Base-by-base conservation (phyloP, 2,329 filamentous ascomycete genomes). In the Diplodia sapinea region DNA sequence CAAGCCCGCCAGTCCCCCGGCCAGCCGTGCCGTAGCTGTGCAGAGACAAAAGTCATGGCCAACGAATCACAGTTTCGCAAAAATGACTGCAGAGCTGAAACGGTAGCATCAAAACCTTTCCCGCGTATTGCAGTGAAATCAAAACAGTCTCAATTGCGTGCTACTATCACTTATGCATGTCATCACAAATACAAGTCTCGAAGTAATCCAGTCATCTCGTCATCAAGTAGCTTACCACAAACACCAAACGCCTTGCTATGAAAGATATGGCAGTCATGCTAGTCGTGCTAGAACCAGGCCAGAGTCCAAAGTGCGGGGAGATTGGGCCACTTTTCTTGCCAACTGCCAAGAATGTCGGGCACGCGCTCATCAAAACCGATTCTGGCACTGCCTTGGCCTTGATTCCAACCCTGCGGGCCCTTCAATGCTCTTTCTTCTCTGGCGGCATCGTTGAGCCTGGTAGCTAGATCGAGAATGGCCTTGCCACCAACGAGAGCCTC, bases 281-380 rank as follows among this genome's bases (percentile, higher is more conserved):
- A 33, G 31, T 33, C 31, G 31, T 33, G 31, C 65, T 82, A 98
- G 76, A 98, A 93, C 94, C 95, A 99, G 31, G 93, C 93, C 77
- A 98, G 77, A 29, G 94, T 98, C 95, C 95, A 99, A 67, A 95
- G 85, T 2, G 93, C 92, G 20, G 95, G 95, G 72, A 98, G 80
- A 73, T 92, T 90, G 5, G 95, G 94, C 92, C 94, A 97, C 72
- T 90, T 87, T 78, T 97, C 94, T 80, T 99, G 95, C 95, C 95
- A 99, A 65, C 89, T 88, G 1, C 89, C 94, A 69, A 99, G 82
- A 43, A 99, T 91, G 71, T 97, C 94, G 0, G 95, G 95, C 2
- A 99, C 95, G 66, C 88, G 87, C 78, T 97, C 94, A 79, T 99
- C 95, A 74, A 99, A 99, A 36, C 90, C 90, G 38, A 86, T 84